Conservation (phyloP, 306 rosid species). For the Coriaria nepalensis region DNA sequence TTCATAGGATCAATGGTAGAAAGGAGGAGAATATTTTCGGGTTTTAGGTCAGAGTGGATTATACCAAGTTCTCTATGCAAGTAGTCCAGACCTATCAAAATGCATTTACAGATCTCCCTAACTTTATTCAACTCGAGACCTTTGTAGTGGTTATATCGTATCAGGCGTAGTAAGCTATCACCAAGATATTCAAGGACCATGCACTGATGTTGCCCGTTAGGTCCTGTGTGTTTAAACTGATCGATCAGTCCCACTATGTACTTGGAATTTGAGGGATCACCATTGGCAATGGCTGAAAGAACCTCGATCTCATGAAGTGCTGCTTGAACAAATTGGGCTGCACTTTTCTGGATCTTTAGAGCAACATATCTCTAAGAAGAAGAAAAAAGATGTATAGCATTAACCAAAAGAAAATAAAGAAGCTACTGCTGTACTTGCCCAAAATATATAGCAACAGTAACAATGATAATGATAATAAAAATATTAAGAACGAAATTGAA, state of each 20-base stretch:
- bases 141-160: slow-evolving; percentile 55
- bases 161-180: slow-evolving; percentile 84
- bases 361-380: slow-evolving; percentile 63
- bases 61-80: slow-evolving; percentile 82
- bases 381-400: slow-evolving; percentile 8
- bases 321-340: slow-evolving; percentile 79
- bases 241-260: slow-evolving; percentile 69
- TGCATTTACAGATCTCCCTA: slow-evolving; percentile 70
- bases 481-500: too few species aligned
- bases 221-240: slow-evolving; percentile 85
- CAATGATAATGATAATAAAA: too few species aligned
- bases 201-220: slow-evolving; percentile 92
- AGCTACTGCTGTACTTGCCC: too few species aligned
- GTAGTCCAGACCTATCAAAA: slow-evolving; percentile 76
- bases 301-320: slow-evolving; percentile 84
- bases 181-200: slow-evolving; percentile 98
- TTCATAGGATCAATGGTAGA: slow-evolving; percentile 71
- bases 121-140: slow-evolving; percentile 68
- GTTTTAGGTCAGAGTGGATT: slow-evolving; percentile 84
- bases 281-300: slow-evolving; percentile 56
- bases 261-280: slow-evolving; percentile 62
- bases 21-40: slow-evolving; percentile 79
- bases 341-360: slow-evolving; percentile 97
- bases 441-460: too few species aligned
- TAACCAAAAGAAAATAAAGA: not conserved